phyloP scores from a whole-genome alignment of 129 eudicot species.

The Artemisia annua region DNA sequence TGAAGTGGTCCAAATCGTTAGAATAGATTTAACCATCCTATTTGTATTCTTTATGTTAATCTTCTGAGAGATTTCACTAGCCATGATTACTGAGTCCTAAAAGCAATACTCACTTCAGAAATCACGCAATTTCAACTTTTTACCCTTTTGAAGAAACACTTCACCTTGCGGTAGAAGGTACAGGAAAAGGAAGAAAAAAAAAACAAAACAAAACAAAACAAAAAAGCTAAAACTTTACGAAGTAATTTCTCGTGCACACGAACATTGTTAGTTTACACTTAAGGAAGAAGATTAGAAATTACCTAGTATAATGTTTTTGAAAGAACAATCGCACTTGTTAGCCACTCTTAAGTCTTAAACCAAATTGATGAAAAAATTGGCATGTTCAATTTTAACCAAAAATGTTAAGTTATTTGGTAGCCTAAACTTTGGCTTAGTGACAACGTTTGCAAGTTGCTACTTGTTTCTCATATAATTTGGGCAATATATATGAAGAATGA shows the following conservation, averaged over 20 bases:
- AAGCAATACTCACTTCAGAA: constrained; percentile 57
- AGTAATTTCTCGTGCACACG: too few relatives aligned
- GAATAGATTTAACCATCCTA: constrained; percentile 21
- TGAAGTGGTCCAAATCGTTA: not conserved
- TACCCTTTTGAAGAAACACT: not conserved
- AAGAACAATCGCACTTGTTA: too few relatives aligned
- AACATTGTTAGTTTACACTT: too few relatives aligned
- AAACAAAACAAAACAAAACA: too few relatives aligned
- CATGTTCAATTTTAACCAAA: not conserved
- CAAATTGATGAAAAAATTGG: not conserved
- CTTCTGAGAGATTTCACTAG: constrained; percentile 42
- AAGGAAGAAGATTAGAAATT: too few relatives aligned
- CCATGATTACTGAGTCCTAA: constrained; percentile 64
- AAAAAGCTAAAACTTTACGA: not conserved
- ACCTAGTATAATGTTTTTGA: too few relatives aligned
- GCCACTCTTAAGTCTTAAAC: not conserved
- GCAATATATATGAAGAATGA: too few relatives aligned
- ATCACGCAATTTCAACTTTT: constrained; percentile 34
- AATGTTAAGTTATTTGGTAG: not conserved
- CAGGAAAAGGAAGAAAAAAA: not conserved
- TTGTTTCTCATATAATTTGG: too few relatives aligned
- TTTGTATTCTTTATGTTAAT: constrained; percentile 34
- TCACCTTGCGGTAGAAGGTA: not conserved
- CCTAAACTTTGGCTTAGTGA: too few relatives aligned
- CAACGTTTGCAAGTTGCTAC: too few relatives aligned